These are phyloP conservation scores for Zasmidium citrigriseum DNA, from an alignment of 2,329 filamentous ascomycete species.

Conservation along the genomic window DNA sequence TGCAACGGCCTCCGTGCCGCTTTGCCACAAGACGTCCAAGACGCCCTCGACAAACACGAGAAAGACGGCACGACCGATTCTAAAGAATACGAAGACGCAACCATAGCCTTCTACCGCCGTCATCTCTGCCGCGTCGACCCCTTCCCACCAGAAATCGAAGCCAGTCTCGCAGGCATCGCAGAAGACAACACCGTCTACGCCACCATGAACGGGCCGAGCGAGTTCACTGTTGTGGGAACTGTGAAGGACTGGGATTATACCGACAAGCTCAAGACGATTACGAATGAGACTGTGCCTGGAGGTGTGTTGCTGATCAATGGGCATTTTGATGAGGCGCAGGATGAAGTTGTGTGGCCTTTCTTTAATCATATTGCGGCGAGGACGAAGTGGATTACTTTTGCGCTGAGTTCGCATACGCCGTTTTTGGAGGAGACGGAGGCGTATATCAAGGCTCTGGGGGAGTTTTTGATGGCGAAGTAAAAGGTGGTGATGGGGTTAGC, in stretches of 20 bases:
- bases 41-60: constrained; percentile 28
- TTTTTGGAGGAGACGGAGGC: constrained; percentile 39
- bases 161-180: constrained; percentile 28
- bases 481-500: too few relatives aligned
- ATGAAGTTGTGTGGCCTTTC: constrained; percentile 37
- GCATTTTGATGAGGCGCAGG: constrained; percentile 39
- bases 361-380: constrained; percentile 38
- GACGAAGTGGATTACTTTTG: constrained; percentile 42
- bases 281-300: constrained; percentile 33
- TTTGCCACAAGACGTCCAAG: constrained; percentile 30
- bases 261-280: constrained; percentile 37
- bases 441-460: constrained; percentile 34
- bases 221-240: constrained; percentile 38
- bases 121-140: constrained; percentile 33
- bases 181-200: constrained; percentile 36
- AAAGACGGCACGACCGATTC: constrained; percentile 26
- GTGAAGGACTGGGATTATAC: constrained; percentile 41
- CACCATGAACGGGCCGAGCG: constrained; percentile 31
- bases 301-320: constrained; percentile 43
- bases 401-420: constrained; percentile 32
- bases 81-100: constrained; percentile 32
- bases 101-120: constrained; percentile 28
- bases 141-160: constrained; percentile 27
- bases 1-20: constrained; percentile 24
- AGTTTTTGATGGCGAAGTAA: constrained; percentile 28